A percentile compares a stretch with the other conserved stretches of the same genome.
These are phyloP conservation scores for Brassica nigra DNA, from an alignment of 345 rosid genomes.

Conservation along the genomic window DNA sequence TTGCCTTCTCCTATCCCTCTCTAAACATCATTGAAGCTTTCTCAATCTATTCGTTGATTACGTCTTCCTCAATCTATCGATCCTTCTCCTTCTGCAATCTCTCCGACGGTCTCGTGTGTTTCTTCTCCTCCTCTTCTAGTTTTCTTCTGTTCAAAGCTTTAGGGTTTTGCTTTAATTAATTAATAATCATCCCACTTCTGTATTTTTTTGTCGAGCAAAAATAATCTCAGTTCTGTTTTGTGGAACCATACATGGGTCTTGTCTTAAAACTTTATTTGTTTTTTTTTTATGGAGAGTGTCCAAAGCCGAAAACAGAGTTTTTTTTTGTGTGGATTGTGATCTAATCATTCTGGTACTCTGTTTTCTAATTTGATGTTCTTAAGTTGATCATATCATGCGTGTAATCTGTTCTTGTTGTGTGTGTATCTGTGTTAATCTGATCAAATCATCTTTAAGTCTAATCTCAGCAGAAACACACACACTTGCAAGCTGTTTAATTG, in stretches of 20 bases:
- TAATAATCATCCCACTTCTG: too few species aligned
- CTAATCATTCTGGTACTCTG: not conserved
- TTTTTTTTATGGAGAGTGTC: not conserved
- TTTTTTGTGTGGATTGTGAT: not conserved
- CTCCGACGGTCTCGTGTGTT: slow-evolving; percentile 14
- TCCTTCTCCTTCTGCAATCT: not conserved
- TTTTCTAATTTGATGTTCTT: not conserved
- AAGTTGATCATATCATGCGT: not conserved
- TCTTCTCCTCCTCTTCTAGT: not conserved
- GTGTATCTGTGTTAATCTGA: not conserved
- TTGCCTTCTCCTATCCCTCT: not conserved
- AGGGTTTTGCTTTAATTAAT: not conserved
- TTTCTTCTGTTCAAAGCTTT: not conserved
- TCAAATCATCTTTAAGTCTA: not conserved
- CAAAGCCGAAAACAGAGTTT: slow-evolving; percentile 1
- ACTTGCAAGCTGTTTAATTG: not conserved
- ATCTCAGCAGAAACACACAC: not conserved
- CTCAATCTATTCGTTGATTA: not conserved
- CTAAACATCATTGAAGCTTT: not conserved
- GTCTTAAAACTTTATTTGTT: not conserved
- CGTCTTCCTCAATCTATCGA: not conserved
- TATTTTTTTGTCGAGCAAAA: too few species aligned
- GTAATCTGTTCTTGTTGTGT: too few species aligned
- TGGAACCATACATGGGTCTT: not conserved
- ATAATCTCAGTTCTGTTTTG: not conserved